Base-by-base conservation (phyloP, 116 monocot genomes). In the Thalassia testudinum region DNA sequence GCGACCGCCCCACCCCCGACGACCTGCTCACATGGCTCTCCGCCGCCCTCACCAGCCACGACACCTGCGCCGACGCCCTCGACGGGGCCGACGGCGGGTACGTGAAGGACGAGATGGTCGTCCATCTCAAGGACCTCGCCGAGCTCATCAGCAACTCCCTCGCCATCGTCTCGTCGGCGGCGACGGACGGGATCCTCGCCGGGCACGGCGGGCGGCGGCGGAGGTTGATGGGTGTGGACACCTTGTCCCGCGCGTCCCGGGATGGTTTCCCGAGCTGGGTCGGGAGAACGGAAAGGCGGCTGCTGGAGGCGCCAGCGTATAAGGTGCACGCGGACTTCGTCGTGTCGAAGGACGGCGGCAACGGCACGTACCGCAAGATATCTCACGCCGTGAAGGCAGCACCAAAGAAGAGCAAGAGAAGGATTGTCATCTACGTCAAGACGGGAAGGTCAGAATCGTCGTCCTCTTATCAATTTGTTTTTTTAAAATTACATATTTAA, bases 21-120 rank as follows among this genome's bases (percentile, higher is more conserved):
- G 83, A 87, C 65, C 83, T 80, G 58, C 43, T 78, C 38, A 93
- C 87, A 1, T 93, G 93, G 93, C 93, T 93, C 43, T 81, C 81
- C 61, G 84, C 78, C n/a, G 93, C 88, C 14, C 64, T 95, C 14
- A 87, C 88, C 12, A 88, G 83, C 40, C 87, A 93, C 51, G 53
- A 93, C 71, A 95, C 95, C 7, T 95, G 88, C 69, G 27, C 61
- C 14, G 95, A 95, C 12, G 85, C 78, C 0, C 62, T 95, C 4
- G 70, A 70, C 7, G 68, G 56, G 7, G 81, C 74, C 8, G 26
- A 21, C 2, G 65, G 72, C 24, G 61, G 53, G 27, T n/a, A 45
- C 18, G 52, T 95, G 11, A 71, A 59, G 55, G 21, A 59, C 40
- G 62, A 85, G 56, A 71, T 95, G 78, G 56, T 21, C 21, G 26